Evolutionary conservation across 108 stramenopile species (phyloP), one percentile per base, ranked within the genome.

Genomic region (Cyclotella sp.): DNA sequence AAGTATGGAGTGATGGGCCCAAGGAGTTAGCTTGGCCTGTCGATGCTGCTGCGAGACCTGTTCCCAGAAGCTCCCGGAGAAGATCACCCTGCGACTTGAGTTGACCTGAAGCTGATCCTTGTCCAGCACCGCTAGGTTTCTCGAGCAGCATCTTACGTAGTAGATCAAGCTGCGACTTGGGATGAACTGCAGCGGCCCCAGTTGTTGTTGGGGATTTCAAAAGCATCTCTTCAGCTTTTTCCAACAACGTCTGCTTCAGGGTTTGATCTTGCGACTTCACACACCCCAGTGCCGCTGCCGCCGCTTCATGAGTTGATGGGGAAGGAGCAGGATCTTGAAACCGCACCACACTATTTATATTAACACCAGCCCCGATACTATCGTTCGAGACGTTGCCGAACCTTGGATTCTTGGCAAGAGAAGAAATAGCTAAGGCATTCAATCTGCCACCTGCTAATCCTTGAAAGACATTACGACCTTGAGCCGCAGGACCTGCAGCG

Each of bases 261-360:
- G 55, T 24, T 12, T 55, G 19, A 22, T 26, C 55, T 62, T 62
- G 61, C 8, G 39, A 26, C 22, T 9, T 62, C 26, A 26, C 1
- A 40, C 14, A 10, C 21, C 51, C 51, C 19, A 27, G 28, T 26
- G 64, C 43, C 3, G 44, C 44, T n/a, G 41, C n/a, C 3, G 43
- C 43, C 12, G 22, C 43, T 55, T 21, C 21, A 55, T 55, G n/a
- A 22, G 55, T 22, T 3, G 24, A 26, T 55, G 19, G 22, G 24
- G 11, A 12, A 21, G 18, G 41, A 34, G 62, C 14, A 4, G 27
- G 18, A 11, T 63, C 62, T 14, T 44, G 10, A 26, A 65, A 65
- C n/a, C 64, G 43, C 2, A 65, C 64, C 2, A 65, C 64, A 65
- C 15, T 46, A 11, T 65, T 65, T 26, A 62, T 42, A 30, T 29